These are phyloP conservation scores for Talaromyces thailandensis DNA, from an alignment of 495 filamentous ascomycete species.

Conservation along the genomic window DNA sequence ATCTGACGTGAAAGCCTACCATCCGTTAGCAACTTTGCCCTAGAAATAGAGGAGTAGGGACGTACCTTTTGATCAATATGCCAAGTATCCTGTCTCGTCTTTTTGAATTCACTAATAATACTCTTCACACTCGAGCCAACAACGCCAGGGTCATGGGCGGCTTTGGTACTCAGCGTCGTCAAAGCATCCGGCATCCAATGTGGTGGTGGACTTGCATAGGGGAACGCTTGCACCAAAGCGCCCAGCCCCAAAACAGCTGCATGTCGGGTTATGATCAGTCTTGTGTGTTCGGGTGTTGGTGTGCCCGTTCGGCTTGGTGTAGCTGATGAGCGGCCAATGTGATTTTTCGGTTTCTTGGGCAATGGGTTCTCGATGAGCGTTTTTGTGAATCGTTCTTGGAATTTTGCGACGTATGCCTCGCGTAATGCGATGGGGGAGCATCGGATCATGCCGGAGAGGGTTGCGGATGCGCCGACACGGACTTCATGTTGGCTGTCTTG, in stretches of 20 bases:
- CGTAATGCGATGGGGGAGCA: constrained; percentile 85
- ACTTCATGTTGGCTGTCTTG: constrained; percentile 90
- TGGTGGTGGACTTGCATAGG: constrained; percentile 87
- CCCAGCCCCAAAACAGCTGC: constrained; percentile 90
- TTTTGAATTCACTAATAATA: constrained; percentile 96
- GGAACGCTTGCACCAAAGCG: constrained; percentile 90
- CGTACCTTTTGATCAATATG: constrained; percentile 90
- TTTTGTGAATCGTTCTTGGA: constrained; percentile 73
- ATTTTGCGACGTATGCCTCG: constrained; percentile 58
- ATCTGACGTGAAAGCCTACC: constrained; percentile 79
- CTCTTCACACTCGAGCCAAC: constrained; percentile 97
- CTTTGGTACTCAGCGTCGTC: constrained; percentile 72
- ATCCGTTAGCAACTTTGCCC: neutral
- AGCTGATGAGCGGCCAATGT: constrained; percentile 24
- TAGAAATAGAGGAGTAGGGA: neutral
- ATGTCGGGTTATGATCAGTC: constrained; percentile 72
- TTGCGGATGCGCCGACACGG: constrained; percentile 82
- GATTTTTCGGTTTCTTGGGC: constrained; percentile 58
- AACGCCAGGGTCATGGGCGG: constrained; percentile 81
- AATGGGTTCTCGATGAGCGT: constrained; percentile 72
- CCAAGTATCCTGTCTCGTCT: constrained; percentile 99
- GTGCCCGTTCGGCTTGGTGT: constrained; percentile 54
- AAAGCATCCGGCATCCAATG: constrained; percentile 90
- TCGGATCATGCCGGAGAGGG: constrained; percentile 93
- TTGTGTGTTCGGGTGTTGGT: constrained; percentile 76